Percentiles rank a stretch among this genome's conserved stretches.
phyloP scores from a whole-genome alignment of 2,329 filamentous ascomycete genomes.

The Claviceps sp. region DNA sequence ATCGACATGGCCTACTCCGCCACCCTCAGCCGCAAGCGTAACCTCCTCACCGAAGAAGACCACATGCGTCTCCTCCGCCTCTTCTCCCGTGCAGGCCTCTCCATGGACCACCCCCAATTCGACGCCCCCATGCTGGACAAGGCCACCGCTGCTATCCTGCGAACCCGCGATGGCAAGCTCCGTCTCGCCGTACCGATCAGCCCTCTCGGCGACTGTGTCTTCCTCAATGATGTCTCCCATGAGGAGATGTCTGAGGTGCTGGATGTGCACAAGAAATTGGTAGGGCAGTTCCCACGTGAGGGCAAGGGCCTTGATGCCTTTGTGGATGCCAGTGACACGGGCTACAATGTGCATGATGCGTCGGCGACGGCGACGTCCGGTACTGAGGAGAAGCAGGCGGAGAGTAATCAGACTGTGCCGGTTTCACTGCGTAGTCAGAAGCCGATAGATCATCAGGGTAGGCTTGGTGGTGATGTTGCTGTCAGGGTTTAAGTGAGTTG shows the following conservation, averaged over 20 bases:
- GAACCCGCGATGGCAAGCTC: constrained; percentile 55
- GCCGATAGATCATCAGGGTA: background rate
- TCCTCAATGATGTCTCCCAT: constrained; percentile 52
- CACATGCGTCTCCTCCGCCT: constrained; percentile 50
- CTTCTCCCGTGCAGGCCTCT: constrained; percentile 56
- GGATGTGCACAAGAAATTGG: constrained; percentile 47
- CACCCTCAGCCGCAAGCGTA: constrained; percentile 50
- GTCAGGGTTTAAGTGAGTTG: background rate
- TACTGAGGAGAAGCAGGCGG: background rate
- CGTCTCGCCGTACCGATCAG: constrained; percentile 51
- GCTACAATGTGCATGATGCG: constrained; percentile 29
- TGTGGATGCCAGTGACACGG: constrained; percentile 56
- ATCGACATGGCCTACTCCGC: constrained; percentile 68
- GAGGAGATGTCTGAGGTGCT: constrained; percentile 50
- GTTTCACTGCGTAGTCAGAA: background rate
- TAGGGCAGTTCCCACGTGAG: constrained; percentile 47
- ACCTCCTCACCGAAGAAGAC: constrained; percentile 45
- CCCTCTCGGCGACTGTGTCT: constrained; percentile 52
- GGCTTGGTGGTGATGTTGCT: background rate
- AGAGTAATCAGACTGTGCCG: background rate
- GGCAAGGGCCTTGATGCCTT: constrained; percentile 56
- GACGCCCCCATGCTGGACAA: constrained; percentile 51
- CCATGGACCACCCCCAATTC: constrained; percentile 58
- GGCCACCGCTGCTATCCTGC: constrained; percentile 54
- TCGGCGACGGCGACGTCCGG: too few relatives aligned